Conservation (phyloP, 2,329 filamentous ascomycete species). For the Aureobasidium sp. region DNA sequence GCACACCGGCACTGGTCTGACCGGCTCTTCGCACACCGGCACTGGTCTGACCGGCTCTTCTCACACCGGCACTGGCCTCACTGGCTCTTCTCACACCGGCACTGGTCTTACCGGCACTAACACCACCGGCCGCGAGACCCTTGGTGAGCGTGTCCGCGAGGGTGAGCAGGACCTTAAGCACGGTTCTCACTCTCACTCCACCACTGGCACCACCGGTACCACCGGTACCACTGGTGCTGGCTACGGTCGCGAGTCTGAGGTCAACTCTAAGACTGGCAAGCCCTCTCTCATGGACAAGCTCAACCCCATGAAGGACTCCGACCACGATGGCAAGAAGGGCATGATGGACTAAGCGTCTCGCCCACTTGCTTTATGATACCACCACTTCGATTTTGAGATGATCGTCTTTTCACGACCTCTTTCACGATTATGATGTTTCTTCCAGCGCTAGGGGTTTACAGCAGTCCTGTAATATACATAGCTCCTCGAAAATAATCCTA, state of each 20-base stretch:
- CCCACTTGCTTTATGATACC: neutral
- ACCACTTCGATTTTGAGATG: conserved; percentile 9
- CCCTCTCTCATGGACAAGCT: conserved; percentile 46
- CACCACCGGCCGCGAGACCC: conserved; percentile 10
- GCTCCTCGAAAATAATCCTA: conserved; percentile 12
- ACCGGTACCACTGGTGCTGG: conserved; percentile 11
- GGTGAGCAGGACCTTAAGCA: neutral
- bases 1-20: conserved; percentile 10
- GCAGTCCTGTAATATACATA: conserved; percentile 14
- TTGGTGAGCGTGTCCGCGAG: conserved; percentile 6
- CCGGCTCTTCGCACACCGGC: conserved; percentile 13
- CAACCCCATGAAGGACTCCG: conserved; percentile 48
- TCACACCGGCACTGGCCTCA: conserved; percentile 12
- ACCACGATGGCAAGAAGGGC: conserved; percentile 50
- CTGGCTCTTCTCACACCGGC: conserved; percentile 13
- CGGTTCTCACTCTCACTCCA: neutral
- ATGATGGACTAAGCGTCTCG: conserved; percentile 40
- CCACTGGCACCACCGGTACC: neutral
- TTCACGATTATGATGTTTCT: conserved; percentile 16
- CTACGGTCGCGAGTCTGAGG: conserved; percentile 6
- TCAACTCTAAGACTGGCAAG: conserved; percentile 29
- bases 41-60: conserved; percentile 12
- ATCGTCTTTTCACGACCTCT: conserved; percentile 13
- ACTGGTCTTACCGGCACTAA: conserved; percentile 8
- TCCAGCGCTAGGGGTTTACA: conserved; percentile 12